phyloP scores from a whole-genome alignment of 306 rosid genomes.

The Astragalus membranaceus region DNA sequence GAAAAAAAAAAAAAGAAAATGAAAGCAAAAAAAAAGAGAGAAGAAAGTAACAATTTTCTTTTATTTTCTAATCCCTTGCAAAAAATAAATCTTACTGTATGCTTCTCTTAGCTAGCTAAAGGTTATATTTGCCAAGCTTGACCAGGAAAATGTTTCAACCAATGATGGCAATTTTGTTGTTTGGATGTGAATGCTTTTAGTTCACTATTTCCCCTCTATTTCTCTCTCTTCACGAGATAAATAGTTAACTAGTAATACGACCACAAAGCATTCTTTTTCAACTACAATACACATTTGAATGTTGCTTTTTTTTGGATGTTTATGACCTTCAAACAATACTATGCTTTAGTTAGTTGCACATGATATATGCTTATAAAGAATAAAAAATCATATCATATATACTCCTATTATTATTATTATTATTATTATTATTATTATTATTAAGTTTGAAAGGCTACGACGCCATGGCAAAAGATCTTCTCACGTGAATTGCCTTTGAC shows the following conservation, averaged over 20 bases:
- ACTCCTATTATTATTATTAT: not conserved
- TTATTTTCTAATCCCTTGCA: slow-evolving; percentile 24
- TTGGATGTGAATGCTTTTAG: not conserved
- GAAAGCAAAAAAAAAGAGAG: not conserved
- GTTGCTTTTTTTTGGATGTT: not conserved
- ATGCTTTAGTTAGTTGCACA: not conserved
- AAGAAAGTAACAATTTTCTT: slow-evolving; percentile 21
- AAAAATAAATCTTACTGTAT: slow-evolving; percentile 11
- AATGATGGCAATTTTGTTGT: slow-evolving; percentile 20
- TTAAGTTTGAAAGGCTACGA: not conserved
- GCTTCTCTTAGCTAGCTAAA: slow-evolving; percentile 10
- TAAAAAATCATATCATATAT: not conserved
- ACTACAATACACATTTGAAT: not conserved
- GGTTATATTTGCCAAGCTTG: slow-evolving; percentile 8
- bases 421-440: too few relatives aligned
- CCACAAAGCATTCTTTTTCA: not conserved
- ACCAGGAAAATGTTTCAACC: slow-evolving; percentile 10
- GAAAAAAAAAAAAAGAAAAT: not conserved
- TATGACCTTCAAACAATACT: not conserved
- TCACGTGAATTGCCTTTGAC: slow-evolving; percentile 27
- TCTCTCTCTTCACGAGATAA: not conserved
- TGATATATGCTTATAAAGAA: not conserved
- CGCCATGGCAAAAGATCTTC: slow-evolving; percentile 13
- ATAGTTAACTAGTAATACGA: not conserved
- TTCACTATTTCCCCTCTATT: not conserved